A percentile compares a stretch with the other conserved stretches of the same genome.
Evolutionary conservation across 2,329 filamentous ascomycete species (phyloP).

Genomic region (Monosporascus cannonballus): DNA sequence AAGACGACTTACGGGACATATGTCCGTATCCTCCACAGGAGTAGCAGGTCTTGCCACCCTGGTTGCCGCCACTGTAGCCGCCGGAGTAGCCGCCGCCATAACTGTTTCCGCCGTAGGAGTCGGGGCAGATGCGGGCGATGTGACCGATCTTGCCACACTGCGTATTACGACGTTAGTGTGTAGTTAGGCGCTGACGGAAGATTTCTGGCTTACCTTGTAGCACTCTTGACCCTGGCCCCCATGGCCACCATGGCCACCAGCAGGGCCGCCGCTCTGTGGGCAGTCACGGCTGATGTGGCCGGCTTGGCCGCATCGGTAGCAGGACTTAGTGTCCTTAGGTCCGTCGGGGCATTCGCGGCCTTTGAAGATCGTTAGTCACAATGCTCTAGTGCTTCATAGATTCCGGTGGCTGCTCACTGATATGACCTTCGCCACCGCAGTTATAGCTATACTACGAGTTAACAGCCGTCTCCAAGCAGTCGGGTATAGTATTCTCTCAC

Average conservation of each 20-base stretch:
- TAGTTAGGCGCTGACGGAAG: not conserved
- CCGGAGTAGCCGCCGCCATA: conserved; percentile 35
- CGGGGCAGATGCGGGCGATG: conserved; percentile 86
- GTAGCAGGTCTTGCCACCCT: conserved; percentile 80
- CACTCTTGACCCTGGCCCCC: conserved; percentile 60
- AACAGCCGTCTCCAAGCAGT: not conserved
- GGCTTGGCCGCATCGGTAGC: conserved; percentile 72
- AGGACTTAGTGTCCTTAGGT: conserved; percentile 77
- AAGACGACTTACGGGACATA: conserved; percentile 66
- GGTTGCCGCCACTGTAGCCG: conserved; percentile 43
- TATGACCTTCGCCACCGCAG: conserved; percentile 59
- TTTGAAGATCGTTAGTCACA: conserved; percentile 27
- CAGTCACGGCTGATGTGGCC: conserved; percentile 93
- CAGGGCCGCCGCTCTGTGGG: conserved; percentile 45
- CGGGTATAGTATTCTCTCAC: conserved; percentile 40
- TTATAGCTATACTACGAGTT: conserved; percentile 24
- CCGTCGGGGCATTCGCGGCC: conserved; percentile 88
- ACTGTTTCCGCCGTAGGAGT: conserved; percentile 51
- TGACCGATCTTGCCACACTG: conserved; percentile 91
- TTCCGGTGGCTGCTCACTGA: conserved; percentile 52
- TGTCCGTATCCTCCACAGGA: conserved; percentile 96
- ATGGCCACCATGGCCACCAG: conserved; percentile 39
- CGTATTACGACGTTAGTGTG: conserved; percentile 7
- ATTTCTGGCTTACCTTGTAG: conserved; percentile 62
- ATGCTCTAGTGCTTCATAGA: conserved; percentile 4